A percentile compares a stretch with the other conserved stretches of the same genome.
These are phyloP conservation scores for Colletotrichum aenigma DNA, from an alignment of 2,329 filamentous ascomycete species.

Conservation along the genomic window DNA sequence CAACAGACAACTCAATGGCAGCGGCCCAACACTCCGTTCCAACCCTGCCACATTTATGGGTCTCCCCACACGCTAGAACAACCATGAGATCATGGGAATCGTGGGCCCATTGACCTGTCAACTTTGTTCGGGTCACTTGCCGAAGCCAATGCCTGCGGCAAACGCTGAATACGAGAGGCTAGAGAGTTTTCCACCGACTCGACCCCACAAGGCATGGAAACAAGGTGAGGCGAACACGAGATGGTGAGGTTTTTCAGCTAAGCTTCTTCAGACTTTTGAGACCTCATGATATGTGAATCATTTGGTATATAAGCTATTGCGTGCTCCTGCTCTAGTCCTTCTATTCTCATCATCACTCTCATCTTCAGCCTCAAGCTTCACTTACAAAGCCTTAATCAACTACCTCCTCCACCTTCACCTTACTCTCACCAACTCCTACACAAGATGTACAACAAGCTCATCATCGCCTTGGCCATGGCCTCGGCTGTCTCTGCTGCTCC, in stretches of 20 bases:
- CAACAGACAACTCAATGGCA: neutral
- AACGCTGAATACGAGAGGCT: constrained; percentile 8
- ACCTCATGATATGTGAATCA: neutral
- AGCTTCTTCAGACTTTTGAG: neutral
- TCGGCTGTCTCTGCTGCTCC: constrained; percentile 11
- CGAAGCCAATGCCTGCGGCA: neutral
- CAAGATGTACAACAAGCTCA: constrained; percentile 7
- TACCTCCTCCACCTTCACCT: neutral
- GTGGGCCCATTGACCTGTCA: constrained; percentile 7
- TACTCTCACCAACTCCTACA: neutral
- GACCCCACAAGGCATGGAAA: constrained; percentile 1
- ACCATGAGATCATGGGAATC: constrained; percentile 5
- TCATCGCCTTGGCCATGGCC: constrained; percentile 11
- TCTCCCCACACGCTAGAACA: neutral
- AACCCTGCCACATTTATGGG: constrained; percentile 6
- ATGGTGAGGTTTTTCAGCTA: neutral
- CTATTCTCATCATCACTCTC: neutral
- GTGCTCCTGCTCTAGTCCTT: neutral
- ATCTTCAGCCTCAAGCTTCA: neutral
- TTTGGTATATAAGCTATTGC: neutral
- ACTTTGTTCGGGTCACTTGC: neutral
- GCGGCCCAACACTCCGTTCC: neutral
- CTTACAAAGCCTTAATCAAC: neutral
- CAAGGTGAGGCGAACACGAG: constrained; percentile 5
- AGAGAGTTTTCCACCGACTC: neutral